Base-by-base conservation (phyloP, 441 rosid species). In the Adansonia grandidieri region DNA sequence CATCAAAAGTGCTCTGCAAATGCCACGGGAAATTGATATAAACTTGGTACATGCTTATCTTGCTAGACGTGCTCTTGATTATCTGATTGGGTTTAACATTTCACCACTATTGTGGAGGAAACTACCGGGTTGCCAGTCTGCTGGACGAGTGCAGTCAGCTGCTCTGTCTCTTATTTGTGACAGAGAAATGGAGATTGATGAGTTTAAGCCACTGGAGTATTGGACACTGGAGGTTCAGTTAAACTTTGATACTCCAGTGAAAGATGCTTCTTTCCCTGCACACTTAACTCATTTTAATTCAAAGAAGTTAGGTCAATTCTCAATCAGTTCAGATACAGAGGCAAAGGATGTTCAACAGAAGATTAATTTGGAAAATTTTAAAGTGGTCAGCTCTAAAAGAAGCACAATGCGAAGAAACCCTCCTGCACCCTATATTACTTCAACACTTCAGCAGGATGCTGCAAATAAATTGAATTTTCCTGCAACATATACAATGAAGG, bases 361-460 rank as follows among this genome's bases (percentile, higher is more conserved):
- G 86, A 88, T 96, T 73, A 87, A 71, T 60, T 82, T 85, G 56
- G 83, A 85, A 68, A 66, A 67, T 71, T 87, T 93, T 86, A 82
- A 82, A 81, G 97, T 96, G 80, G 82, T 87, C 82, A 83, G 82
- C 81, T 81, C 76, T 51, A 94, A 91, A 85, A 92, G 79, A 82
- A 89, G 80, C 80, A 85, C 84, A 71, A 78, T 83, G 24, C 86
- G 86, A 81, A 96, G 82, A 83, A 94, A 93, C 68, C 92, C 98
- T 64, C 99, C 99, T 20, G 85, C 96, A 62, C 99, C 99, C n/a
- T 96, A 89, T 80, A 96, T 93, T 84, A 96, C 99, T 10, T 96
- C 99, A 56, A 94, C 98, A 44, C 98, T 96, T 84, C 99, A 96
- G 89, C 98, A 96, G 83, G 99, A 96, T 89, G 99, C 99, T 75